phyloP scores from a whole-genome alignment of 1,139 yeast species.

The Kodamaea sp. region DNA sequence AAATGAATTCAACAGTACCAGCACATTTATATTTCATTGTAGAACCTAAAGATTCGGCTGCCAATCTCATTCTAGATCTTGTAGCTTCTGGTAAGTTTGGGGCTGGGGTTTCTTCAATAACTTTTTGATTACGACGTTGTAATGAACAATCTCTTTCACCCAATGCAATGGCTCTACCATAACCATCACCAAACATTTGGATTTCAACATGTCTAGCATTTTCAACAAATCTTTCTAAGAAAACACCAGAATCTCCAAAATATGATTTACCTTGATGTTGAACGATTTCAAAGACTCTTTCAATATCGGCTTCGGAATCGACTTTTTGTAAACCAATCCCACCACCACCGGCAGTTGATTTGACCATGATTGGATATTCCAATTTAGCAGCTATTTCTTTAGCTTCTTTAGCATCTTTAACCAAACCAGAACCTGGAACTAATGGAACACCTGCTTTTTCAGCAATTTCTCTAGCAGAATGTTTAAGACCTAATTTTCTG shows the following conservation, averaged over 20 bases:
- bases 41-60: constrained; percentile 79
- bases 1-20: constrained; percentile 95
- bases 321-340: constrained; percentile 97
- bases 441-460: constrained; percentile 84
- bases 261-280: constrained; percentile 90
- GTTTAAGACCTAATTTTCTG: constrained; percentile 85
- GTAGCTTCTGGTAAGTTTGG: constrained; percentile 84
- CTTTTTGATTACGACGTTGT: constrained; percentile 94
- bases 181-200: constrained; percentile 94
- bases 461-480: constrained; percentile 94
- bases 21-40: constrained; percentile 90
- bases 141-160: constrained; percentile 98
- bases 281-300: constrained; percentile 81
- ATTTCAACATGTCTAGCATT: constrained; percentile 95
- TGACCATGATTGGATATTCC: constrained; percentile 91
- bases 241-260: constrained; percentile 94
- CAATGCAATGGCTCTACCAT: constrained; percentile 83
- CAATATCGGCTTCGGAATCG: constrained; percentile 74
- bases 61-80: constrained; percentile 67
- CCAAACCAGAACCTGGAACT: constrained; percentile 90
- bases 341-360: constrained; percentile 98
- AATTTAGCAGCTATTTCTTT: constrained; percentile 68
- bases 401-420: constrained; percentile 70
- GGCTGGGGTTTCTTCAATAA: constrained; percentile 97
- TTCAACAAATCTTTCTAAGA: constrained; percentile 89